phyloP scores from a whole-genome alignment of 768 basidiomycete species.

The Suillus decipiens region DNA sequence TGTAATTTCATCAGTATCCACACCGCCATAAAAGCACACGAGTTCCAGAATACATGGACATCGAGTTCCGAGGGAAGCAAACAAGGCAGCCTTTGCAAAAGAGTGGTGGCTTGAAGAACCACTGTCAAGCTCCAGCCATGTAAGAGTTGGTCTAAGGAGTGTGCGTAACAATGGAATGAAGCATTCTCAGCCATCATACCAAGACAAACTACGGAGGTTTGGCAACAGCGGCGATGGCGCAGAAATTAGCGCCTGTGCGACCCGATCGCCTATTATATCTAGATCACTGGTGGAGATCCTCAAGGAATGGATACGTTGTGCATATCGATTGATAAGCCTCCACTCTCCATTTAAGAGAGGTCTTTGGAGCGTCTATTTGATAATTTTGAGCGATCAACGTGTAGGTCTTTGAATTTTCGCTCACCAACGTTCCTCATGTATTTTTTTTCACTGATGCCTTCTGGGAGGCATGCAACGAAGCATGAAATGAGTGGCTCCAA shows the following conservation, averaged over 20 bases:
- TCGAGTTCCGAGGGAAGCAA: background rate
- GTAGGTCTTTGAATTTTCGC: background rate
- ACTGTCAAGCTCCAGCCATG: background rate
- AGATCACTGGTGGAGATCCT: background rate
- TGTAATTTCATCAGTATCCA: background rate
- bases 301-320: background rate
- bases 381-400: background rate
- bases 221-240: background rate
- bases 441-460: background rate
- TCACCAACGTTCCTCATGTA: background rate
- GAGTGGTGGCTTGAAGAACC: background rate
- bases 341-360: background rate
- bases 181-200: background rate
- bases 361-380: background rate
- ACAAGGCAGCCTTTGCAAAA: background rate
- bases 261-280: background rate
- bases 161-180: background rate
- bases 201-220: background rate
- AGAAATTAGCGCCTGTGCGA: background rate
- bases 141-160: background rate
- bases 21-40: background rate
- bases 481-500: background rate
- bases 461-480: background rate
- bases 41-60: background rate
- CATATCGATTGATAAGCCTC: background rate